Evolutionary conservation across 73 alveolate genomes (phyloP), one percentile per base, ranked within the genome.

Genomic region (Uronychia binucleata): DNA sequence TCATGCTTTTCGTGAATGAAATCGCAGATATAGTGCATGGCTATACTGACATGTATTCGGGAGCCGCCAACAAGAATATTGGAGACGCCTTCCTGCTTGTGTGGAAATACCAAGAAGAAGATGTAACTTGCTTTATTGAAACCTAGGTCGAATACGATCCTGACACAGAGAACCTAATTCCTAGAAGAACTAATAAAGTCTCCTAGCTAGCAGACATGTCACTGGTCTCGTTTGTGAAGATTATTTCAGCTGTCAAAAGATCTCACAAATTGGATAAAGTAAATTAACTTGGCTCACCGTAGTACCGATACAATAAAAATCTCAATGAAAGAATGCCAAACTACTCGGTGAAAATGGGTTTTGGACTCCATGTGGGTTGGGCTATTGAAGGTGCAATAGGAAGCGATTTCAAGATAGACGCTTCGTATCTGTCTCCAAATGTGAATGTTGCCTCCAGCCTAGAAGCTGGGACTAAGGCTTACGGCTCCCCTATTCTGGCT

Each of bases 41-140:
- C 30, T 78, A 83, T 75, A 98, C 94, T 1, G 97, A 93, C 78
- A 83, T 93, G 90, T 98, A 86, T 86, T 88, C 97, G 35, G 99
- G 99, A 30, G 95, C 98, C 31, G 98, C 99, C 19, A 98, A 98
- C 88, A 98, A 97, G 91, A 98, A 98, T 87, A 96, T 98, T 46
- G 99, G 99, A 30, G 99, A 98, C 92, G 99, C 99, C 19, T 98
- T 98, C 87, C 84, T 98, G 74, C 91, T 98, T 74, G 99, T 97
- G 27, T 98, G 99, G 99, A 98, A 98, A 85, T 88, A 93, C 80
- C 92, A 77, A 33, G 97, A 94, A 5, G 97, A 91, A 60, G 98
- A 97, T 58, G 95, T 95, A 26, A 94, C 81, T 75, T 74, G n/a
- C 19, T 19, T 19, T 19, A 46, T 19, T 46, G 19, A 46, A 11